Evolutionary conservation across 768 basidiomycete genomes (phyloP).

Genomic region (Boletus reticulatus): DNA sequence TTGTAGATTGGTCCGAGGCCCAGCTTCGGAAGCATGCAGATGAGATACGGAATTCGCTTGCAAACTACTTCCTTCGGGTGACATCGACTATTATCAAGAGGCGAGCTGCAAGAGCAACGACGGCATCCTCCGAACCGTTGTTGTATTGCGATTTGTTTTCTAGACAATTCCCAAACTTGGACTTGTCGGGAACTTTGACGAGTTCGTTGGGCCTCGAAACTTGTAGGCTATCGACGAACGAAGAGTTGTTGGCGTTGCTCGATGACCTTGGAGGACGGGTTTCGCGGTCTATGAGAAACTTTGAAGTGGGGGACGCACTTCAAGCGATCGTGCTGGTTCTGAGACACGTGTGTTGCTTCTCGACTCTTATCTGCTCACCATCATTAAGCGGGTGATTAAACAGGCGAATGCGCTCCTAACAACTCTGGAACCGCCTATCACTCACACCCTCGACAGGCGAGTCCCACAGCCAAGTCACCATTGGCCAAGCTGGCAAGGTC

Average conservation of each 20-base stretch:
- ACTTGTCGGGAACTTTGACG: neutral
- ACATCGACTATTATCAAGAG: constrained; percentile 51
- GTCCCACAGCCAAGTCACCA: too few relatives aligned
- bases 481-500: too few relatives aligned
- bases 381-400: neutral
- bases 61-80: constrained; percentile 76
- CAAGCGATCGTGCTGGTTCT: constrained; percentile 49
- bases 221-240: constrained; percentile 16
- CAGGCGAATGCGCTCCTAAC: constrained; percentile 73
- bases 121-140: constrained; percentile 10
- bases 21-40: constrained; percentile 62
- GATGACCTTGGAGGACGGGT: constrained; percentile 20
- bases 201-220: constrained; percentile 12
- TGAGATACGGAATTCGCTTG: constrained; percentile 61
- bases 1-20: constrained; percentile 71
- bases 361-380: neutral
- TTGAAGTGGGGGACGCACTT: constrained; percentile 54
- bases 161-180: constrained; percentile 9
- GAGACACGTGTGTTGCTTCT: constrained; percentile 40
- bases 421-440: constrained; percentile 57
- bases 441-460: too few relatives aligned
- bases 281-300: constrained; percentile 35
- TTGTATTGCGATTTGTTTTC: constrained; percentile 16
- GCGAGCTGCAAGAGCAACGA: constrained; percentile 14
- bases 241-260: constrained; percentile 24